A percentile compares a stretch with the other conserved stretches of the same genome.
Conservation (phyloP, 768 basidiomycete species). For the Pisolithus marmoratus region DNA sequence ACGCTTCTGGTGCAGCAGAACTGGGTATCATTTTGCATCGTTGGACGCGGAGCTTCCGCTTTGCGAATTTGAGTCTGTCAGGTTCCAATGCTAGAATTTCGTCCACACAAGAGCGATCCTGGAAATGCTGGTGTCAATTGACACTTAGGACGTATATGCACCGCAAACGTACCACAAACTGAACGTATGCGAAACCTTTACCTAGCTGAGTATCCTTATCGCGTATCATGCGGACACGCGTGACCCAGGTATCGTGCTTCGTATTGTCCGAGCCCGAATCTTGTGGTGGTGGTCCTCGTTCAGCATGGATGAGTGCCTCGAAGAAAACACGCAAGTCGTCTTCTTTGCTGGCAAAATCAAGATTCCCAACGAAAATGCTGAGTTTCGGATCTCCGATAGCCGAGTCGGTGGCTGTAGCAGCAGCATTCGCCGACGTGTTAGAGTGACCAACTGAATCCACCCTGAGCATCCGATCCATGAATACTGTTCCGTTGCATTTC, state of each 20-base stretch:
- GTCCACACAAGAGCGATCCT: constrained; percentile 92
- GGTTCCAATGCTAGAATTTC: constrained; percentile 81
- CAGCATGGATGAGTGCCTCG: constrained; percentile 65
- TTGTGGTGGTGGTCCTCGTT: constrained; percentile 54
- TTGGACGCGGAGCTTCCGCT: constrained; percentile 87
- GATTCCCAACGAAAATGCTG: constrained; percentile 86
- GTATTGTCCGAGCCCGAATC: constrained; percentile 24
- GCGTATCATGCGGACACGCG: constrained; percentile 79
- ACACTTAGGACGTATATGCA: not conserved
- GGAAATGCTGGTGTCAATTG: constrained; percentile 1
- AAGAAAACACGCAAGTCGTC: constrained; percentile 86
- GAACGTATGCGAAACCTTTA: constrained; percentile 93
- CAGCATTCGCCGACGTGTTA: constrained; percentile 17
- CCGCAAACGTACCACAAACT: constrained; percentile 56
- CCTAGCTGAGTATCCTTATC: constrained; percentile 91
- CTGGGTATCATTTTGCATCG: constrained; percentile 75
- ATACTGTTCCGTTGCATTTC: constrained; percentile 61
- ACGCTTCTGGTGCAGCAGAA: constrained; percentile 13
- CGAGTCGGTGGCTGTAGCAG: constrained; percentile 17
- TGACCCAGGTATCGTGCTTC: constrained; percentile 59
- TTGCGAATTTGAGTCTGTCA: constrained; percentile 81
- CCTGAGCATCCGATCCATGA: constrained; percentile 73
- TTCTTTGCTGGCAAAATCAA: constrained; percentile 90
- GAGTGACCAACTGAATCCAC: constrained; percentile 59
- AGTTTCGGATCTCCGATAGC: constrained; percentile 61